Conservation (phyloP, 2,329 filamentous ascomycete species). For the Aureobasidium lini region DNA sequence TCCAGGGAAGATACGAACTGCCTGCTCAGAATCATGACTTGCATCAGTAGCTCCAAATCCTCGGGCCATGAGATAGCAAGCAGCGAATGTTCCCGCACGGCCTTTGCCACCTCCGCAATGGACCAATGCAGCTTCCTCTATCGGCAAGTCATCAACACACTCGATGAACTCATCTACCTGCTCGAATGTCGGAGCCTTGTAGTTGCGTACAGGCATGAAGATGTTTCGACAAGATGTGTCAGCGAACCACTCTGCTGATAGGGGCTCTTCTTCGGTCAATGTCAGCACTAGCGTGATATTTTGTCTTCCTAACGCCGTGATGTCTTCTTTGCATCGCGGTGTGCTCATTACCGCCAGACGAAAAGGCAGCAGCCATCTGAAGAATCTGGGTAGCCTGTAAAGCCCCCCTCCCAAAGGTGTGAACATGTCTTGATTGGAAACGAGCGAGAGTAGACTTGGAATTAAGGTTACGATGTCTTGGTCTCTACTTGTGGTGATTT, state of each 20-base stretch:
- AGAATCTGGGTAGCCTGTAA: constrained; percentile 14
- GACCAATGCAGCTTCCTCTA: constrained; percentile 2
- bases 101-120: constrained; percentile 17
- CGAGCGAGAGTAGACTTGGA: background rate
- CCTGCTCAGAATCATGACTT: background rate
- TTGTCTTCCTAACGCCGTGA: background rate
- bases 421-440: background rate
- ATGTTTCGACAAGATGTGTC: constrained; percentile 8
- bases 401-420: background rate
- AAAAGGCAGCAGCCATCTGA: constrained; percentile 13
- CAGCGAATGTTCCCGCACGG: constrained; percentile 14
- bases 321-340: constrained; percentile 1
- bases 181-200: constrained; percentile 4
- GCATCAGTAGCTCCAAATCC: background rate
- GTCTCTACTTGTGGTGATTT: background rate
- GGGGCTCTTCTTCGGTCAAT: constrained; percentile 13
- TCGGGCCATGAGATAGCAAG: constrained; percentile 14
- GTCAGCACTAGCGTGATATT: constrained; percentile 11
- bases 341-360: constrained; percentile 14
- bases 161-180: constrained; percentile 13
- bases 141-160: background rate
- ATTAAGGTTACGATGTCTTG: background rate
- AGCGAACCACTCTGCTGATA: constrained; percentile 13
- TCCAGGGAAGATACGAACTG: background rate
- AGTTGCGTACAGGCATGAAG: constrained; percentile 13